A percentile compares a stretch with the other conserved stretches of the same genome.
Evolutionary conservation across 352 stramenopile genomes (phyloP).

Genomic region (Globisporangium lucens): DNA sequence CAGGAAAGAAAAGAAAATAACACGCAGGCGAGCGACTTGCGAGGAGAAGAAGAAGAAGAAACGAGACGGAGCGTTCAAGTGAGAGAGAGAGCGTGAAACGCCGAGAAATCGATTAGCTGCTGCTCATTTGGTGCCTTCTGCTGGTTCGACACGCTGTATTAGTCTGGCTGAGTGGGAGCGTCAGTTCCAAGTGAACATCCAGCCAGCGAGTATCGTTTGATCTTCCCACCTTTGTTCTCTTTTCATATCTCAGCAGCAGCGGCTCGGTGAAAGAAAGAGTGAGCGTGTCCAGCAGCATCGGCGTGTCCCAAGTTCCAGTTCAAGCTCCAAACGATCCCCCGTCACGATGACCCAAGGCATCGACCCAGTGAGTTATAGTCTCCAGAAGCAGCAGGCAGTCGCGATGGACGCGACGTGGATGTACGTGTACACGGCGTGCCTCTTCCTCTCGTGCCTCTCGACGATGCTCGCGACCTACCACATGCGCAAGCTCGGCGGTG

Average conservation of each 20-base stretch:
- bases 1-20: not conserved
- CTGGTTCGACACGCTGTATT: not conserved
- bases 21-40: not conserved
- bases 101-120: not conserved
- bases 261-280: not conserved
- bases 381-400: conserved; percentile 5
- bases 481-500: conserved; percentile 58
- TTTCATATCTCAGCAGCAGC: not conserved
- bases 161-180: not conserved
- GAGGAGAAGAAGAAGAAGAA: not conserved
- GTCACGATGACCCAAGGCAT: not conserved
- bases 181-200: not conserved
- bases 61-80: not conserved
- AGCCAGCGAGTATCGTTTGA: not conserved
- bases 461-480: conserved; percentile 57
- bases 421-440: conserved; percentile 51
- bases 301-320: not conserved
- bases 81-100: not conserved
- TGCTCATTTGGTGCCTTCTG: not conserved
- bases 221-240: not conserved
- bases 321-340: not conserved
- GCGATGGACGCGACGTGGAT: conserved; percentile 46
- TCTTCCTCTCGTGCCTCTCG: conserved; percentile 56
- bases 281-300: not conserved
- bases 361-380: not conserved